Evolutionary conservation across 192 early-diverging fungal genomes (phyloP), one percentile per base, ranked within the genome.

Genomic region (Gaertneriomyces semiglobifer): DNA sequence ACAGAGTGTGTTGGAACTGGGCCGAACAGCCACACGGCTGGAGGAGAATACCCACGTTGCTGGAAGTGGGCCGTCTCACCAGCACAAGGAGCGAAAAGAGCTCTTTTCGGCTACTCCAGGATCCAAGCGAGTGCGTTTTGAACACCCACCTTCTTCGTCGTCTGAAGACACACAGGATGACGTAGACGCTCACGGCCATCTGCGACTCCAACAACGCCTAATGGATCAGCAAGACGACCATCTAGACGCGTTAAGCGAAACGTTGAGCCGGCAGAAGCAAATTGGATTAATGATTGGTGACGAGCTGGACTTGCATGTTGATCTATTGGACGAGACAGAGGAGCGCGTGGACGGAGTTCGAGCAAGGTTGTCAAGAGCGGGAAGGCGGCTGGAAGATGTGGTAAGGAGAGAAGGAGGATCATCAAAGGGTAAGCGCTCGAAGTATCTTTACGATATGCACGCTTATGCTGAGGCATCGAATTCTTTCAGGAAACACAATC

Each of bases 201-300:
- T 89, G 4, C 84, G 84, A 41, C 66, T 88, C 4, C 88, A 90
- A 46, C 79, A 84, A 65, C 76, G 83, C 44, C 82, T 88, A 18
- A 82, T 90, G 63, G 78, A 84, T 38, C 89, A 89, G 61, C 90
- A 92, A 74, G 90, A 92, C 74, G 64, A 79, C n/a, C 85, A 87
- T 58, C 64, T 92, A 46, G 90, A 92, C 74, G 75, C 75, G 51
- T 72, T 92, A 9, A 74, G 74, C 40, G 70, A 69, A 7, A 80
- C 85, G 7, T 74, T 92, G 33, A 73, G 74, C 25, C 83, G 90
- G 40, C 90, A 90, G 66, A 79, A 83, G 65, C 81, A 88, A 48
- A 65, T 92, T 3, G 90, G 90, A 0, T 20, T 89, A 18, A 65
- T 85, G 73, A 92, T 90, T 59, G 83, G 82, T 18, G 87, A 90